Conservation (phyloP, 2,329 filamentous ascomycete genomes). For the Pseudogymnoascus sp. region DNA sequence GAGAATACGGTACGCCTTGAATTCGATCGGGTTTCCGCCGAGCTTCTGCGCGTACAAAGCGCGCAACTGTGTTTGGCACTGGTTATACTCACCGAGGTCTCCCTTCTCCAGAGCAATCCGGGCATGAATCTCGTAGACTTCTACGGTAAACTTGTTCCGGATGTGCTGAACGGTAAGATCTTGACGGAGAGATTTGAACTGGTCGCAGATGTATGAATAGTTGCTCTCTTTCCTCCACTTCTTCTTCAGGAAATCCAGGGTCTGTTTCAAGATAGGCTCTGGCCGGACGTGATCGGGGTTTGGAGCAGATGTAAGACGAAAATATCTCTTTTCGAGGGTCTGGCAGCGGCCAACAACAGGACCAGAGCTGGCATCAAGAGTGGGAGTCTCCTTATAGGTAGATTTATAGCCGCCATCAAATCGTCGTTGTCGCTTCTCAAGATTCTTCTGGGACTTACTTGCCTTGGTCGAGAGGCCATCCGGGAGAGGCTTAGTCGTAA, state of each 20-base stretch:
- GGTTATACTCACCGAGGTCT: conserved; percentile 99
- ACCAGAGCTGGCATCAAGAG: conserved; percentile 48
- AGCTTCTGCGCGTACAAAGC: conserved; percentile 80
- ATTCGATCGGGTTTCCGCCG: conserved; percentile 86
- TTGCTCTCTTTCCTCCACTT: conserved; percentile 93
- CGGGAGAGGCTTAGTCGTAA: conserved; percentile 37
- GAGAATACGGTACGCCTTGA: conserved; percentile 98
- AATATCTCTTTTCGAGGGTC: conserved; percentile 83
- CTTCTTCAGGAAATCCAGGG: conserved; percentile 79
- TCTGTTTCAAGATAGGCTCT: conserved; percentile 68
- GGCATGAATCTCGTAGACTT: conserved; percentile 94
- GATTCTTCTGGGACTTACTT: conserved; percentile 85
- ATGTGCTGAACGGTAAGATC: conserved; percentile 97
- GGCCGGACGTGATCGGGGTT: conserved; percentile 85
- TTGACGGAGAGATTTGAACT: conserved; percentile 97
- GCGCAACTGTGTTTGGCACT: conserved; percentile 96
- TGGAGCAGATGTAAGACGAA: conserved; percentile 84
- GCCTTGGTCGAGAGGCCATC: conserved; percentile 40
- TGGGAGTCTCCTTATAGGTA: conserved; percentile 43
- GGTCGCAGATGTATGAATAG: conserved; percentile 96
- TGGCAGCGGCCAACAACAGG: conserved; percentile 83
- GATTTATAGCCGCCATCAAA: conserved; percentile 63
- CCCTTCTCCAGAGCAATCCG: conserved; percentile 96
- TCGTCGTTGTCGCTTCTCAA: conserved; percentile 83
- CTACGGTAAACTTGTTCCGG: conserved; percentile 92